Evolutionary conservation across 305 asterid species (phyloP).

Genomic region (Solanum hybrid): DNA sequence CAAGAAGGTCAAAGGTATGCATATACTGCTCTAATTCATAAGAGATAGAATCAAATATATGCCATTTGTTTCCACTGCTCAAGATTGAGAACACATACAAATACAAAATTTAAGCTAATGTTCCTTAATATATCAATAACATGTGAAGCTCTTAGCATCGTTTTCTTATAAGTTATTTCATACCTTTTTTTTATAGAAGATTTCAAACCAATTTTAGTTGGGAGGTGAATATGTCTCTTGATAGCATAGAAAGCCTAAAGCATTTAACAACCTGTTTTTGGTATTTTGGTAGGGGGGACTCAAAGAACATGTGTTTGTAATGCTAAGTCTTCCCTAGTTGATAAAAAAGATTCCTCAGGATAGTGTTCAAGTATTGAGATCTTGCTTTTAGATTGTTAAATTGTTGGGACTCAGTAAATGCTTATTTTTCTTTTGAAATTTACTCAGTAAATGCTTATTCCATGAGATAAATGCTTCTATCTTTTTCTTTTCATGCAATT

Average conservation of each 20-base stretch:
- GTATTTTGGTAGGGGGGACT: neutral
- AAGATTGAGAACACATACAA: neutral
- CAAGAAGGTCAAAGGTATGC: conserved; percentile 68
- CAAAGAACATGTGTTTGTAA: neutral
- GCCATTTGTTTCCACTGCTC: neutral
- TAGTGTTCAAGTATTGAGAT: neutral
- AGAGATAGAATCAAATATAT: neutral
- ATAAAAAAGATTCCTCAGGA: neutral
- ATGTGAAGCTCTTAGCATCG: neutral
- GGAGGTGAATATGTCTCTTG: neutral
- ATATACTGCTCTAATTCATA: neutral
- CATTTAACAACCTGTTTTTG: neutral
- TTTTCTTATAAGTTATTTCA: neutral
- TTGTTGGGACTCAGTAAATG: neutral
- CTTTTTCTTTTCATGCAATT: neutral
- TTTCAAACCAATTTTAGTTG: neutral
- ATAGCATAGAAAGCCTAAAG: neutral
- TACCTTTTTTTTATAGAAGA: neutral
- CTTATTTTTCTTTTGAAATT: too few relatives aligned
- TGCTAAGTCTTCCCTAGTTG: neutral
- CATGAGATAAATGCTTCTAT: neutral
- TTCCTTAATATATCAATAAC: neutral
- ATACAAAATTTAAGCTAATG: neutral
- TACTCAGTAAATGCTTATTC: neutral
- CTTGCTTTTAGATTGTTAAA: neutral